Evolutionary conservation across 768 basidiomycete genomes (phyloP).

Genomic region (Suillus brevipes): DNA sequence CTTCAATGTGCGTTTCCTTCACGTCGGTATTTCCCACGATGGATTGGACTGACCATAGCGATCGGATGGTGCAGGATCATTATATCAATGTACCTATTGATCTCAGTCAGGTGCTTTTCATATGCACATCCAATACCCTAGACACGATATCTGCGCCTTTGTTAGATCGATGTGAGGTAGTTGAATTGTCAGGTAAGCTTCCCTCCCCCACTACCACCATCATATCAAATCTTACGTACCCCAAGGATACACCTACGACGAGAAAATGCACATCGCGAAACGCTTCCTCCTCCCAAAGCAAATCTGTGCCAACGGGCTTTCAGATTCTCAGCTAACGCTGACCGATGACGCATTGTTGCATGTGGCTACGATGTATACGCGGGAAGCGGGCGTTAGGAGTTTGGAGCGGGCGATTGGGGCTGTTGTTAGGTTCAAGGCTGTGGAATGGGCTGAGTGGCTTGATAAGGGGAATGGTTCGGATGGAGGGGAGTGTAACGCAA

Average conservation of each 20-base stretch:
- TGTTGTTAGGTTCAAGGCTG: constrained; percentile 90
- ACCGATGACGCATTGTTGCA: constrained; percentile 69
- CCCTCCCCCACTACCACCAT: too few relatives aligned
- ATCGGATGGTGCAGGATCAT: constrained; percentile 61
- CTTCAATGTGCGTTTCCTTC: constrained; percentile 57
- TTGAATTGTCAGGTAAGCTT: constrained; percentile 68
- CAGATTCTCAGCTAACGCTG: constrained; percentile 57
- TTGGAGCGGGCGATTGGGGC: constrained; percentile 85
- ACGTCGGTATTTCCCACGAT: not conserved
- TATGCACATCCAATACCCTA: constrained; percentile 89
- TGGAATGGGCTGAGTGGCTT: constrained; percentile 79
- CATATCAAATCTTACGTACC: not conserved
- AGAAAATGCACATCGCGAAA: constrained; percentile 88
- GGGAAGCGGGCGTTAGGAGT: constrained; percentile 91
- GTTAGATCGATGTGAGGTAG: constrained; percentile 86
- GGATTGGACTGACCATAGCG: not conserved
- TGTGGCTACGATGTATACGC: constrained; percentile 78
- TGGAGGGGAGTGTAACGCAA: constrained; percentile 11
- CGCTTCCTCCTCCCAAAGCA: constrained; percentile 91
- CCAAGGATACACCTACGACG: constrained; percentile 74
- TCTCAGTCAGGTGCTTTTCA: constrained; percentile 85
- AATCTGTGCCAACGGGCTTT: constrained; percentile 73
- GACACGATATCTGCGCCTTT: constrained; percentile 89
- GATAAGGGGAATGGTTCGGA: constrained; percentile 19
- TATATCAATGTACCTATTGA: constrained; percentile 90